Conservation (phyloP, 257 asterid species). For the Nicotiana paniculata region DNA sequence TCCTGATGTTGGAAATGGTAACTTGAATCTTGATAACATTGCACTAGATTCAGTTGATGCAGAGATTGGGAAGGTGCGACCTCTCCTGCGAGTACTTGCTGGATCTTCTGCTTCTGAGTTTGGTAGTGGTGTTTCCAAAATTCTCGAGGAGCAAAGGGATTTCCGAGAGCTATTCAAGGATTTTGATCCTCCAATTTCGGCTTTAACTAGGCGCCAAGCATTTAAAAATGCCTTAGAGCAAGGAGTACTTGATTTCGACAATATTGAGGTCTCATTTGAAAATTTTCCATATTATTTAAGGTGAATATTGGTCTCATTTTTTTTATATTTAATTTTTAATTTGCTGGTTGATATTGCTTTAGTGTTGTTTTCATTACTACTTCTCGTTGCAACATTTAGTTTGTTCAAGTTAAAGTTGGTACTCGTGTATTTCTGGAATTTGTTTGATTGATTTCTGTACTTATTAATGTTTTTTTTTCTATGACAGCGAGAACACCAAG, state of each 20-base stretch:
- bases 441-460: background rate
- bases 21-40: conserved; percentile 26
- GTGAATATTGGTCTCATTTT: conserved; percentile 26
- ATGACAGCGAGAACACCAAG: conserved; percentile 75
- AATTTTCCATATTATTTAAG: conserved; percentile 84
- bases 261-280: conserved; percentile 63
- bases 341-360: background rate
- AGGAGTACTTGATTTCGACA: conserved; percentile 50
- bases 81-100: conserved; percentile 41
- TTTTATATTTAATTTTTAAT: background rate
- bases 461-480: background rate
- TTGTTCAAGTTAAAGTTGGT: background rate
- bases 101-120: conserved; percentile 44
- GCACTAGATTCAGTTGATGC: conserved; percentile 35
- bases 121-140: conserved; percentile 46
- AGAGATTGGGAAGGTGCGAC: conserved; percentile 53
- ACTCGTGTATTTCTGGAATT: background rate
- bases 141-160: conserved; percentile 50
- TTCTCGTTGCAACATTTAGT: background rate
- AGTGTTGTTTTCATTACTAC: background rate
- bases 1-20: conserved; percentile 37
- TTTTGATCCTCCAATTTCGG: conserved; percentile 45
- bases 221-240: conserved; percentile 60
- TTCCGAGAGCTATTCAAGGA: conserved; percentile 41
- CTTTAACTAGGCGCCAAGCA: conserved; percentile 57